These are phyloP conservation scores for Podila clonocystis DNA, from an alignment of 192 early-diverging fungal species.

Conservation along the genomic window DNA sequence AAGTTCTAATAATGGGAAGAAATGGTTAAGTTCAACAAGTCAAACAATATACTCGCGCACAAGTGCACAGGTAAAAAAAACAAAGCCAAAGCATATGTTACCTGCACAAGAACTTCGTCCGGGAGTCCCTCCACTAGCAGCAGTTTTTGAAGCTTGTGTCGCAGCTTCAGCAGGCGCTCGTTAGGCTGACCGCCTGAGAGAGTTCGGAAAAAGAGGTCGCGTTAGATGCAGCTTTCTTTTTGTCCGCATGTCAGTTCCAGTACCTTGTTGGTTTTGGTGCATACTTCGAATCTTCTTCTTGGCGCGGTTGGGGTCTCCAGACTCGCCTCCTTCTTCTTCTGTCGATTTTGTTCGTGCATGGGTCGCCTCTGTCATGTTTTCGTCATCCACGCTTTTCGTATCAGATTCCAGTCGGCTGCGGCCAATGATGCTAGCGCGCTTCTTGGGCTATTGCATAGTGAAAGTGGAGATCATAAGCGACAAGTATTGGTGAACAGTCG, in stretches of 20 bases:
- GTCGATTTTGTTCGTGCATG: slow-evolving; percentile 28
- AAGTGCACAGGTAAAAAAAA: background rate
- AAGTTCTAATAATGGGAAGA: slow-evolving; percentile 21
- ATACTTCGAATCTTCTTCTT: slow-evolving; percentile 48
- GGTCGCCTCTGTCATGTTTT: slow-evolving; percentile 12
- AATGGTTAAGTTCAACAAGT: background rate
- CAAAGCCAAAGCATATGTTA: background rate
- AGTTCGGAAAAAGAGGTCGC: background rate
- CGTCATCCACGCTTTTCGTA: slow-evolving; percentile 33
- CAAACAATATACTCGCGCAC: background rate
- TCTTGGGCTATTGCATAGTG: slow-evolving; percentile 14
- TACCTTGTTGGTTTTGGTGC: background rate
- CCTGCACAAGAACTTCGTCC: slow-evolving; percentile 46
- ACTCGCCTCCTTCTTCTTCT: slow-evolving; percentile 44
- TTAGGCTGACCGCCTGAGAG: slow-evolving; percentile 37
- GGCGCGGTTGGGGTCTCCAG: slow-evolving; percentile 24
- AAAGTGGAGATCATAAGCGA: no score
- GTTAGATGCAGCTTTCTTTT: no score
- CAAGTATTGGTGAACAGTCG: background rate
- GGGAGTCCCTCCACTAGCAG: slow-evolving; percentile 40
- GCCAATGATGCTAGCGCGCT: slow-evolving; percentile 17
- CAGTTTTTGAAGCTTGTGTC: slow-evolving; percentile 55
- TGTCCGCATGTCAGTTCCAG: no score
- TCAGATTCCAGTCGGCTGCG: slow-evolving; percentile 28
- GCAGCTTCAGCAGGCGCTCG: slow-evolving; percentile 47